Evolutionary conservation across 768 basidiomycete genomes (phyloP).

Genomic region (Boletellus ananas): DNA sequence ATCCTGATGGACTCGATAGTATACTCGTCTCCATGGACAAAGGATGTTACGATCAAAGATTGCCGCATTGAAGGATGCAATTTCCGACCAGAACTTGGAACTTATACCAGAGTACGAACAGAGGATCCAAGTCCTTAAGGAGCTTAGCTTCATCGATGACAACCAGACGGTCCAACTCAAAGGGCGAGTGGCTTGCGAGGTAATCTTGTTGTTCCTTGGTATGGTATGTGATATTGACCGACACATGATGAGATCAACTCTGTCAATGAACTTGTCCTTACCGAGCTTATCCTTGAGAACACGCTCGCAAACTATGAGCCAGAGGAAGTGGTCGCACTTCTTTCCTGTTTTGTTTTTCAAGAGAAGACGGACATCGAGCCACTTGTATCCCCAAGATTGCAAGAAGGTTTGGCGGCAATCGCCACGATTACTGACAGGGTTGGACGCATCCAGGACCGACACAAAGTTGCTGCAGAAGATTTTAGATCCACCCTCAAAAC

Average conservation of each 20-base stretch:
- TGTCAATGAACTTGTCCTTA: slow-evolving; percentile 92
- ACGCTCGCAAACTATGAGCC: slow-evolving; percentile 87
- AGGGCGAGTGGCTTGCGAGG: slow-evolving; percentile 97
- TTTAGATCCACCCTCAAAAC: slow-evolving; percentile 80
- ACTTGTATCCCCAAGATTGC: slow-evolving; percentile 69
- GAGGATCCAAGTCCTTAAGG: slow-evolving; percentile 84
- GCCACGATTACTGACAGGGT: slow-evolving; percentile 74
- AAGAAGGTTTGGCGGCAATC: slow-evolving; percentile 78
- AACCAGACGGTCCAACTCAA: slow-evolving; percentile 94
- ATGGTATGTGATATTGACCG: not conserved
- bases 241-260: slow-evolving; percentile 79
- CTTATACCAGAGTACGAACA: slow-evolving; percentile 97
- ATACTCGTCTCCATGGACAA: slow-evolving; percentile 67
- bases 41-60: slow-evolving; percentile 74
- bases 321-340: slow-evolving; percentile 92
- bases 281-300: slow-evolving; percentile 96
- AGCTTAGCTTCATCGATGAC: slow-evolving; percentile 90
- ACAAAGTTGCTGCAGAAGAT: slow-evolving; percentile 76
- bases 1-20: slow-evolving; percentile 46
- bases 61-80: slow-evolving; percentile 70
- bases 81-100: slow-evolving; percentile 96
- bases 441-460: slow-evolving; percentile 70
- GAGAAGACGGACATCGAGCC: slow-evolving; percentile 95
- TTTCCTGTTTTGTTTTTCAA: slow-evolving; percentile 97
- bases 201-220: slow-evolving; percentile 27